Percentiles rank a stretch among this genome's conserved stretches.
phyloP scores from a whole-genome alignment of 2,329 filamentous ascomycete species.

The Neodidymelliopsis sp. region DNA sequence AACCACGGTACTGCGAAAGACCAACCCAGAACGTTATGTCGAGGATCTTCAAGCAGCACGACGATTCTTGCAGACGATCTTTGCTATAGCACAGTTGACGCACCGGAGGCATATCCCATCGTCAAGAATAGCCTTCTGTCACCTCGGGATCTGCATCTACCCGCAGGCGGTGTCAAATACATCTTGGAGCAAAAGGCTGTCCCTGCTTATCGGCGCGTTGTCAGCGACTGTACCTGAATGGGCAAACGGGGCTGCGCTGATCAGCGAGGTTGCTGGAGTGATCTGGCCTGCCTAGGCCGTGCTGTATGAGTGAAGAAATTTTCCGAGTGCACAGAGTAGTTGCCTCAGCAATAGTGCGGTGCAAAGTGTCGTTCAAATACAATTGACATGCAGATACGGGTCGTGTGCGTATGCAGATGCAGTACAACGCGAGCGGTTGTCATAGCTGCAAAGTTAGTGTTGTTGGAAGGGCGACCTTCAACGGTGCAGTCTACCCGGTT shows the following conservation, averaged over 20 bases:
- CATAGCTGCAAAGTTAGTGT: slow-evolving; percentile 6
- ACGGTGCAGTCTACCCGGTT: not conserved
- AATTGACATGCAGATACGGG: slow-evolving; percentile 14
- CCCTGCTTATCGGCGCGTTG: not conserved
- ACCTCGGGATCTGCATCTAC: no score
- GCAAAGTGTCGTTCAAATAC: slow-evolving; percentile 10
- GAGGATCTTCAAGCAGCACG: not conserved
- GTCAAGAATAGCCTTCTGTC: no score
- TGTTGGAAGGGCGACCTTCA: not conserved
- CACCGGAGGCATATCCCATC: not conserved
- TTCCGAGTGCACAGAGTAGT: slow-evolving; percentile 12
- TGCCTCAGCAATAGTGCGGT: slow-evolving; percentile 13
- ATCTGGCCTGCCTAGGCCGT: slow-evolving; percentile 18
- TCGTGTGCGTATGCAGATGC: slow-evolving; percentile 12
- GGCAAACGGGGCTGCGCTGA: slow-evolving; percentile 17
- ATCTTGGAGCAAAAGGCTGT: slow-evolving; percentile 20
- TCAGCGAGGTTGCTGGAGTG: slow-evolving; percentile 18
- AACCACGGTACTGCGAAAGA: no score
- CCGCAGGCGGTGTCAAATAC: no score
- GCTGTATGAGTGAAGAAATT: slow-evolving; percentile 6
- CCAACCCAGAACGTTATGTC: no score
- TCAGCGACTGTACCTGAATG: slow-evolving; percentile 15
- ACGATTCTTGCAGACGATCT: no score
- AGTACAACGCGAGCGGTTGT: slow-evolving; percentile 8
- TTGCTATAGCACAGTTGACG: no score